Evolutionary conservation across 2,329 filamentous ascomycete species (phyloP).

Genomic region (Acrodontium crateriforme): DNA sequence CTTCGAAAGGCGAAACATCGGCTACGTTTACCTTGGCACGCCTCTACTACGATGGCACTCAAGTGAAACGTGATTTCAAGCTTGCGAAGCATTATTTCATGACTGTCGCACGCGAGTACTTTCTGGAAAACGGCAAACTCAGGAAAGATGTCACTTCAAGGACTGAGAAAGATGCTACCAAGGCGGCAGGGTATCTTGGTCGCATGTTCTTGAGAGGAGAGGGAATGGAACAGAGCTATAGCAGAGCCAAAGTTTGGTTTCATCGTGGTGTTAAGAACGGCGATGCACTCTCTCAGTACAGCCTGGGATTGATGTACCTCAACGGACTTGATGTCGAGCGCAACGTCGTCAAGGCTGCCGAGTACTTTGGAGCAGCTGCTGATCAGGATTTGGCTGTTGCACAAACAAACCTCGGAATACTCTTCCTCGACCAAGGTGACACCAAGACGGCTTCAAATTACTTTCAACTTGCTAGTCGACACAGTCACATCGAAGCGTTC

Average conservation of each 20-base stretch:
- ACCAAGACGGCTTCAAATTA: slow-evolving; percentile 67
- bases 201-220: slow-evolving; percentile 84
- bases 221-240: slow-evolving; percentile 64
- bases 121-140: slow-evolving; percentile 63
- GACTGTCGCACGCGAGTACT: slow-evolving; percentile 65
- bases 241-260: slow-evolving; percentile 69
- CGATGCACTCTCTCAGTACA: slow-evolving; percentile 74
- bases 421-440: slow-evolving; percentile 83
- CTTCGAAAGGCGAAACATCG: slow-evolving; percentile 76
- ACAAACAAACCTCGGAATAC: slow-evolving; percentile 66
- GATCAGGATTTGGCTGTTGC: slow-evolving; percentile 70
- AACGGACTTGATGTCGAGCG: slow-evolving; percentile 59
- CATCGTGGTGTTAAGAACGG: slow-evolving; percentile 60
- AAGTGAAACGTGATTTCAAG: slow-evolving; percentile 58
- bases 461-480: slow-evolving; percentile 73
- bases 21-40: slow-evolving; percentile 76
- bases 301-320: slow-evolving; percentile 70
- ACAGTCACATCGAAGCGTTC: slow-evolving; percentile 74
- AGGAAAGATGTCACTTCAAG: slow-evolving; percentile 54
- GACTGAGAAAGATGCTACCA: slow-evolving; percentile 66
- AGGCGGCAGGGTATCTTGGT: slow-evolving; percentile 75
- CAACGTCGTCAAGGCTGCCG: slow-evolving; percentile 58
- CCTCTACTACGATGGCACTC: slow-evolving; percentile 76
- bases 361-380: slow-evolving; percentile 63
- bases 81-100: slow-evolving; percentile 71